Evolutionary conservation across 495 filamentous ascomycete genomes (phyloP).

Genomic region (Podospora anserina): DNA sequence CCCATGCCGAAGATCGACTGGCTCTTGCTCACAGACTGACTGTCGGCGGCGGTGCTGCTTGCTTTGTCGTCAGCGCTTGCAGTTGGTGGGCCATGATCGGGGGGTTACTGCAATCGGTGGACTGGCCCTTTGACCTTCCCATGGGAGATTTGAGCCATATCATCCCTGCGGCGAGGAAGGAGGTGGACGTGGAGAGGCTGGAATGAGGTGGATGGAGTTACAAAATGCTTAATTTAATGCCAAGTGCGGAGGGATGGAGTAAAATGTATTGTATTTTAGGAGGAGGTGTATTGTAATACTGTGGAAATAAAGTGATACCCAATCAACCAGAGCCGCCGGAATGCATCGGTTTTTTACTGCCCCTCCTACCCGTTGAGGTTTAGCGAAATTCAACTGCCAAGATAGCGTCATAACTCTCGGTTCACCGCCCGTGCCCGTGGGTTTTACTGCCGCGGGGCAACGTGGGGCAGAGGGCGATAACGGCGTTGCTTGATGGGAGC

Average conservation of each 20-base stretch:
- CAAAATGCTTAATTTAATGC: neutral
- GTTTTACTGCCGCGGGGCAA: slow-evolving; percentile 34
- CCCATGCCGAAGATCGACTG: slow-evolving; percentile 14
- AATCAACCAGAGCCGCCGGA: slow-evolving; percentile 16
- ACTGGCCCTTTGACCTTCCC: slow-evolving; percentile 16
- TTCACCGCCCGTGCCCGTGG: slow-evolving; percentile 32
- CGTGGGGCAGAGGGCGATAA: slow-evolving; percentile 29
- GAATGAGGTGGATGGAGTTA: neutral
- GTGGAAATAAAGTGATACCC: neutral
- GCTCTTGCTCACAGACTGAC: slow-evolving; percentile 13
- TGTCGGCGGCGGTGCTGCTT: slow-evolving; percentile 15
- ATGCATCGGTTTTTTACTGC: slow-evolving; percentile 11
- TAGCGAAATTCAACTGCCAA: slow-evolving; percentile 18
- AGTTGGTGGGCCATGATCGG: slow-evolving; percentile 21
- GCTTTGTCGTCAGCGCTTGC: slow-evolving; percentile 19
- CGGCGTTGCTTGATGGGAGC: slow-evolving; percentile 15
- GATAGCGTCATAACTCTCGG: slow-evolving; percentile 21
- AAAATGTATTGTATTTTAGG: neutral
- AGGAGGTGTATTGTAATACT: neutral
- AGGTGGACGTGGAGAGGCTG: neutral
- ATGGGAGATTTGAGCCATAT: slow-evolving; percentile 16
- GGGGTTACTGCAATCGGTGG: slow-evolving; percentile 14
- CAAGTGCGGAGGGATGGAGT: neutral
- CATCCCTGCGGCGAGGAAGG: neutral
- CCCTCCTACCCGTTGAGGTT: slow-evolving; percentile 29